Base-by-base conservation (phyloP, 2,329 filamentous ascomycete genomes). In the Cyclaneusma minus region DNA sequence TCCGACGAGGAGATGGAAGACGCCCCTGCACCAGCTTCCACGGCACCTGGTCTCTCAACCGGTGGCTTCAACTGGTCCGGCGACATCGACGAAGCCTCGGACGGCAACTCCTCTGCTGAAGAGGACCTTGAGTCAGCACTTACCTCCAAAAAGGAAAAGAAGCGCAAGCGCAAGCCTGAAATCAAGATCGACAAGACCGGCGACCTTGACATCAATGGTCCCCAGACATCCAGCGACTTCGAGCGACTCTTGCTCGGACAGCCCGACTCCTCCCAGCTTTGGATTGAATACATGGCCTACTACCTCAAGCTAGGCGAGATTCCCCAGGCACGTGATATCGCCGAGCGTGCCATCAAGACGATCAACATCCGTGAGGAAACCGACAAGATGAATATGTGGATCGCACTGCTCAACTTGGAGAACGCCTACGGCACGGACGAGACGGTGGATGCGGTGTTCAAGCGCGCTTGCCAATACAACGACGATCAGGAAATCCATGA, bases 241-340 rank as follows among this genome's bases (percentile, higher is more conserved):
- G 91, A 98, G 55, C 77, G 89, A 39, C 72, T 94, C 13, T 68
- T 98, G 21, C 69, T 98, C 13, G 82, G 84, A 29, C 80, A 92
- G 48, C 84, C 89, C 3, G 84, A 95, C 54, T 87, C 81, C n/a
- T 91, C 87, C 1, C 63, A 77, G 34, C 66, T 95, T 15, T 98
- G 89, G 89, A 81, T 94, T 29, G 70, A 82, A 38, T 98, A 98
- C 56, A 95, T 98, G 83, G 84, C 85, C n/a, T 92, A 92, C 65
- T 83, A 95, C 54, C 75, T 94, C 51, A 78, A 92, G 47, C 68
- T 92, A 27, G 82, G 82, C 46, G 89, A 98, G 53, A 63, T 91
- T 12, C 71, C 76, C 34, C 89, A 84, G 52, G 85, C 89, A 8
- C 73, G 87, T 25, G 79, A 87, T 37, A 77, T 94, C 32, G 85